Base-by-base conservation (phyloP, 164 flowering plant species). In the Sextonia rubra region DNA sequence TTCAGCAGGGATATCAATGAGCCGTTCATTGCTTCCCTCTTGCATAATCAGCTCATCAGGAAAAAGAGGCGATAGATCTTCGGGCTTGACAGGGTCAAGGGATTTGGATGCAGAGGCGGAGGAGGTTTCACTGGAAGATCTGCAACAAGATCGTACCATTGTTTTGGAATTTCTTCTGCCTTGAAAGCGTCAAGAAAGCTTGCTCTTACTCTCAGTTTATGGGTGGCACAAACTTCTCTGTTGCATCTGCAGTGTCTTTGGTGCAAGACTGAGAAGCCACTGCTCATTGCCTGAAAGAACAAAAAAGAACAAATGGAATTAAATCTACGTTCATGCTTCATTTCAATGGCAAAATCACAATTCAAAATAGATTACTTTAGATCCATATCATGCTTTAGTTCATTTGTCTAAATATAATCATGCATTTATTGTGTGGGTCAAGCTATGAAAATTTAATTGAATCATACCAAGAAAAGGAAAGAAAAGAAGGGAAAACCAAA, bases 111-210 rank as follows among this genome's bases (percentile, higher is more conserved):
- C 84, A 95, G 75, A 29, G 77, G 66, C 3, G 99, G 98, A 75
- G 98, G 96, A 63, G 98, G 99, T 76, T 92, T 92, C 17, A 90
- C 82, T 0, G 88, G 85, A 70, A 95, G 92, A 78, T 95, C 99
- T 3, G 94, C 92, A 27, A 86, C 79, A 47, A 95, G 74, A 80
- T 95, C 92, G 82, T 95, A 92, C 98, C 99, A 95, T 47, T 80
- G 85, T 60, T 49, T 77, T 32, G 97, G 97, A 49, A 94, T 84
- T 58, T 85, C 83, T 37, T 78, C 77, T 3, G 83, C 68, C 66
- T 73, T 76, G 12, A 72, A 68, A 65, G 56, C 48, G 72, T 72
- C 47, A 69, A 26, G 69, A 8, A 73, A 37, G 47, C 73, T 69
- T 48, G 85, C 79, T 65, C 76, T 80, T 70, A 84, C 81, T 69